Percentiles rank a stretch among this genome's conserved stretches.
phyloP scores from a whole-genome alignment of 2,329 filamentous ascomycete species.

The Thielaviopsis musarum region DNA sequence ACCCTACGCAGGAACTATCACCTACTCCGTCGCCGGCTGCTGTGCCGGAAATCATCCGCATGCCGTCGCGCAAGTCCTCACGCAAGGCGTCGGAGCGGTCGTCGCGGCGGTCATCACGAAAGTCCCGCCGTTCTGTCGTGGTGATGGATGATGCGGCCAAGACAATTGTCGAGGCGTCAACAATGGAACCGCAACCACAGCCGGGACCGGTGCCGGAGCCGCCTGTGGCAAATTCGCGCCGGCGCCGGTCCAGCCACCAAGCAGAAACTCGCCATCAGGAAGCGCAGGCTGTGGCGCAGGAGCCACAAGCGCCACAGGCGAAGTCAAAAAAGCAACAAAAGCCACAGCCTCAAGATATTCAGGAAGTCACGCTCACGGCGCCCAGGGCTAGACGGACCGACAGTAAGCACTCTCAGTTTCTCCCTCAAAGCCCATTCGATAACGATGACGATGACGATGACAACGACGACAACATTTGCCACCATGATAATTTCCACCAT shows the following conservation, averaged over 20 bases:
- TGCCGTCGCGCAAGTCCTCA: background rate
- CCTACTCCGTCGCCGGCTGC: too few species aligned
- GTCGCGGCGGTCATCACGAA: background rate
- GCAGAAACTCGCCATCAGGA: too few species aligned
- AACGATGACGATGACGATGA: background rate
- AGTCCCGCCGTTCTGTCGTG: background rate
- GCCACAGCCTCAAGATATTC: background rate
- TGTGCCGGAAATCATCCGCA: background rate
- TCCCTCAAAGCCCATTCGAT: background rate
- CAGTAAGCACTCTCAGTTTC: background rate
- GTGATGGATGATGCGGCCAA: background rate
- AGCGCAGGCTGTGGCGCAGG: background rate
- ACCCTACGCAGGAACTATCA: background rate
- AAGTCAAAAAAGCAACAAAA: background rate
- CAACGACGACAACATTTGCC: background rate
- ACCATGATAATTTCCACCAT: too few species aligned
- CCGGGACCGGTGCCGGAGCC: background rate
- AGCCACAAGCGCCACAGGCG: background rate
- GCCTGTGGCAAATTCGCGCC: background rate
- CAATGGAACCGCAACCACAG: background rate
- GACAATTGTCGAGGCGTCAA: background rate
- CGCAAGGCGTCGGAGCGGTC: background rate
- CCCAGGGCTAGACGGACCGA: background rate
- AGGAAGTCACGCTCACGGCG: background rate
- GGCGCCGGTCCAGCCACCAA: background rate